phyloP scores from a whole-genome alignment of 495 filamentous ascomycete species.

The Penicillium salamii region DNA sequence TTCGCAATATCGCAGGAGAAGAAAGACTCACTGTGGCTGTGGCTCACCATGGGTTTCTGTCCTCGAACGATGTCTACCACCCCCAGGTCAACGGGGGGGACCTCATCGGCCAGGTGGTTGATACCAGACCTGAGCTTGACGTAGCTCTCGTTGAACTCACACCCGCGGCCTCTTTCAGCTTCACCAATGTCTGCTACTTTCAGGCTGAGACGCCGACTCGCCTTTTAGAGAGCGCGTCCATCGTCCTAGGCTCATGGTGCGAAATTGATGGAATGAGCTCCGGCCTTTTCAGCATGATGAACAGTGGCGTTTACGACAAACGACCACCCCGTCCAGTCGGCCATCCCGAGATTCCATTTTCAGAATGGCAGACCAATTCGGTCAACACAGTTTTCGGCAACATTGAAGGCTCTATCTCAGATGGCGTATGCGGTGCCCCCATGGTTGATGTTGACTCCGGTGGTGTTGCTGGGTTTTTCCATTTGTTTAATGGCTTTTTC shows the following conservation, averaged over 20 bases:
- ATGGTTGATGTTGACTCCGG: slow-evolving; percentile 24
- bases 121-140: slow-evolving; percentile 19
- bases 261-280: slow-evolving; percentile 20
- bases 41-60: slow-evolving; percentile 21
- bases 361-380: slow-evolving; percentile 11
- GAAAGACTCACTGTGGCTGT: slow-evolving; percentile 15
- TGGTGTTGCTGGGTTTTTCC: slow-evolving; percentile 25
- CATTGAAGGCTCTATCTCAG: slow-evolving; percentile 19
- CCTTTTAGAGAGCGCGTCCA: slow-evolving; percentile 1
- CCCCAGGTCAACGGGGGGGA: slow-evolving; percentile 15
- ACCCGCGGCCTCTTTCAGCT: slow-evolving; percentile 16
- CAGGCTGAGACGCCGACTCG: slow-evolving; percentile 19
- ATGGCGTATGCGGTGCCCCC: slow-evolving; percentile 27
- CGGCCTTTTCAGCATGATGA: slow-evolving; percentile 17
- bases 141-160: slow-evolving; percentile 22
- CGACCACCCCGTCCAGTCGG: slow-evolving; percentile 16
- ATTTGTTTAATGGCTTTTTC: slow-evolving; percentile 25
- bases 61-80: slow-evolving; percentile 21
- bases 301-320: slow-evolving; percentile 1
- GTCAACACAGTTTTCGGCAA: slow-evolving; percentile 20
- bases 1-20: slow-evolving; percentile 17
- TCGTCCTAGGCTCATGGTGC: slow-evolving; percentile 15
- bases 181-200: slow-evolving; percentile 24
- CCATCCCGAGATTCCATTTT: slow-evolving; percentile 16
- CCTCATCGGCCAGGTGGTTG: slow-evolving; percentile 18